Percentiles rank a stretch among this genome's conserved stretches.
These are phyloP conservation scores for Pyricularia pennisetigena DNA, from an alignment of 2,329 filamentous ascomycete species.

Conservation along the genomic window DNA sequence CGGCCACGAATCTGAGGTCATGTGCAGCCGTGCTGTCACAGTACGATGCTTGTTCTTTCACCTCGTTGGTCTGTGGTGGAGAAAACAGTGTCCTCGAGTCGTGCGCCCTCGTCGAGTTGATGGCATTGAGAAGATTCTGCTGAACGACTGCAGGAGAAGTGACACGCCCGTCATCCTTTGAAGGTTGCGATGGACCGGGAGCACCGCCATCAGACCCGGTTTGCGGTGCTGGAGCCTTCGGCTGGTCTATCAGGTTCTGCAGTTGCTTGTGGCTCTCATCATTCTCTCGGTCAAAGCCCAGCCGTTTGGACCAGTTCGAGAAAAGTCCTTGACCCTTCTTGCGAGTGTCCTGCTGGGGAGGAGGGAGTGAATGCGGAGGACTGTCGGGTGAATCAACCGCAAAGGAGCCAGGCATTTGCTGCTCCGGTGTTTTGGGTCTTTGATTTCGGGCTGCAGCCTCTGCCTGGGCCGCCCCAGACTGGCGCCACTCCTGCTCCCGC, in stretches of 20 bases:
- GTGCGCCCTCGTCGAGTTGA: conserved; percentile 68
- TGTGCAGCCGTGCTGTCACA: conserved; percentile 70
- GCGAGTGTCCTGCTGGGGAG: conserved; percentile 27
- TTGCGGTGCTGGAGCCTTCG: conserved; percentile 6
- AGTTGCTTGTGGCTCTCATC: conserved; percentile 30
- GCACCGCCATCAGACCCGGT: conserved; percentile 3
- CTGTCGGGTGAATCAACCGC: conserved; percentile 50
- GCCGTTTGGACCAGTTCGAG: conserved; percentile 54
- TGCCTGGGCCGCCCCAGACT: conserved; percentile 27
- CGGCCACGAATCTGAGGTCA: conserved; percentile 61
- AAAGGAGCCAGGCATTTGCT: conserved; percentile 67
- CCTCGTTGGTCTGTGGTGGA: conserved; percentile 57
- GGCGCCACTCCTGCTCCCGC: conserved; percentile 35
- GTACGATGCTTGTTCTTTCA: conserved; percentile 77
- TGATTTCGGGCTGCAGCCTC: conserved; percentile 26
- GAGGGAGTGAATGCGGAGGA: conserved; percentile 13
- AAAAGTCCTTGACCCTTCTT: conserved; percentile 44
- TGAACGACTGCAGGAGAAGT: conserved; percentile 53
- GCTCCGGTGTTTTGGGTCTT: conserved; percentile 29
- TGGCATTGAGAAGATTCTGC: conserved; percentile 66
- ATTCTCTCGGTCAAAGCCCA: conserved; percentile 53
- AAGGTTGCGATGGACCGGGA: conserved; percentile 7
- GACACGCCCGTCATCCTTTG: conserved; percentile 38
- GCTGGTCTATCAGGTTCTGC: conserved; percentile 32
- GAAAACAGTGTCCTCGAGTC: conserved; percentile 66